A percentile compares a stretch with the other conserved stretches of the same genome.
phyloP scores from a whole-genome alignment of 192 early-diverging fungal genomes.

The Backusella liffmaniae region DNA sequence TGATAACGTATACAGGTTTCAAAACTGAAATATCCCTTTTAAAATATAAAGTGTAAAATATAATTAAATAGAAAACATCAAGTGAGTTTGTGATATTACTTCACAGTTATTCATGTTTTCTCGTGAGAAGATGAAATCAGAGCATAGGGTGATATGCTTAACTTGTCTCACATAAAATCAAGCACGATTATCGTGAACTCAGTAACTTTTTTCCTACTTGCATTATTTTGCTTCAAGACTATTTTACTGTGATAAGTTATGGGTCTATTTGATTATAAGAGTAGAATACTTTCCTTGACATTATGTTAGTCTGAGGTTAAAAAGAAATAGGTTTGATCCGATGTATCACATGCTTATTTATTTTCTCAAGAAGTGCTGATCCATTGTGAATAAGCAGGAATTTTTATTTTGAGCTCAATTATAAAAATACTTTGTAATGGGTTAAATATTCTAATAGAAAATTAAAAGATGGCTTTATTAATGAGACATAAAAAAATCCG shows the following conservation, averaged over 20 bases:
- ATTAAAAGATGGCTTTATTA: background rate
- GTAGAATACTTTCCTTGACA: background rate
- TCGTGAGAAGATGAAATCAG: background rate
- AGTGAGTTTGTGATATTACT: background rate
- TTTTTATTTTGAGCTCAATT: background rate
- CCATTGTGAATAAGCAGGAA: background rate
- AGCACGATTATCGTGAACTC: background rate
- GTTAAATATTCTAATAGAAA: background rate
- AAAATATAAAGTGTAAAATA: background rate
- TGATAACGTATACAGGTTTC: background rate
- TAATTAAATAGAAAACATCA: background rate
- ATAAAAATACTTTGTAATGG: background rate
- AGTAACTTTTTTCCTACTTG: background rate
- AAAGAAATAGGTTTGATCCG: slow-evolving; percentile 3
- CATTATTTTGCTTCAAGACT: background rate
- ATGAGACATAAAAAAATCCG: background rate
- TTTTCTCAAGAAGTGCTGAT: background rate
- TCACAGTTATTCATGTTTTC: background rate
- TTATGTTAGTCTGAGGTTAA: background rate
- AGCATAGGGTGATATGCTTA: background rate
- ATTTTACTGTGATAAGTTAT: background rate
- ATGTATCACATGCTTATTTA: slow-evolving; percentile 9
- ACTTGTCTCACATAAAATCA: background rate
- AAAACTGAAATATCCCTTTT: background rate
- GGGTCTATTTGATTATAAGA: background rate